Base-by-base conservation (phyloP, 768 basidiomycete genomes). In the Boletellus sp. region DNA sequence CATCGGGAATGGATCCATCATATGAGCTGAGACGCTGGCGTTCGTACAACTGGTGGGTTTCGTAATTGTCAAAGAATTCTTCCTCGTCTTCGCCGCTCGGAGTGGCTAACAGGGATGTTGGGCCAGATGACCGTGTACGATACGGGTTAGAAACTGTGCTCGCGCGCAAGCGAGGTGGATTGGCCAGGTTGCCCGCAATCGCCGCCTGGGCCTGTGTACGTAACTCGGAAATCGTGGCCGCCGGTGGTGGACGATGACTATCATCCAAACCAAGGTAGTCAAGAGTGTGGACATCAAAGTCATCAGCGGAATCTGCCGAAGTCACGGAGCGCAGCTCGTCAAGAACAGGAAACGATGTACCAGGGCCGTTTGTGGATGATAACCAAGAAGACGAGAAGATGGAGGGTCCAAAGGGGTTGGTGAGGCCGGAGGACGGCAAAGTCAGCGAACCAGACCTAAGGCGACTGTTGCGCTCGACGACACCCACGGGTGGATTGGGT, bases 191-290 rank as follows among this genome's bases (percentile, higher is more conserved):
- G 44, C 85, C 85, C 23, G 90, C 86, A 64, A 94, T 91, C 33
- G 89, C 93, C 39, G 88, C 87, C 68, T 94, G 92, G 34, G 90
- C 88, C 64, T 94, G 93, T 56, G 80, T 89, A 59, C 91, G 85
- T 53, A 94, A 73, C 70, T 94, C 94, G 17, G 89, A 82, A 53
- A 94, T 84, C 34, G 91, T 93, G 11, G 91, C 92, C 6, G 91
- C 89, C 3, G 85, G 85, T n/a, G 87, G 65, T 44, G 80, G 82
- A 45, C 85, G 79, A 57, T 79, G 75, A 48, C 76, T 72, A 55
- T 92, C 94, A 60, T 94, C 95, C 60, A 98, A 77, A 38, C 95
- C 95, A 43, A 98, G 87, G 69, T 97, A 97, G 69, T 96, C 94
- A 53, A 98, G 80, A 23, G 95, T 97, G 63, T 93, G 91, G 39